Evolutionary conservation across 2,329 filamentous ascomycete genomes (phyloP).

Genomic region (Colletotrichum sp.): DNA sequence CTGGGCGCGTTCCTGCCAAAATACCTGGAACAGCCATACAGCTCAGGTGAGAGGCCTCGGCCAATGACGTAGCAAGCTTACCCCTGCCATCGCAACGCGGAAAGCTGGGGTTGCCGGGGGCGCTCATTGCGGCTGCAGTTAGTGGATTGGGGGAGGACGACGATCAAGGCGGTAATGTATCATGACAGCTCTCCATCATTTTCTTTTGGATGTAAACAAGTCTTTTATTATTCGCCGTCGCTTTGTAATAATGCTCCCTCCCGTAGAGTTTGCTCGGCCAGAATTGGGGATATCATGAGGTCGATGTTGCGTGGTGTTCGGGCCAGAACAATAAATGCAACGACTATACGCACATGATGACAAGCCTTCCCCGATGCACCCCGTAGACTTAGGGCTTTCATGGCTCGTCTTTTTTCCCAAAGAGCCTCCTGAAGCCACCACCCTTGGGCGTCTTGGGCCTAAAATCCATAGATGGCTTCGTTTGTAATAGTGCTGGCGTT

Average conservation of each 20-base stretch:
- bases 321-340: background rate
- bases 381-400: background rate
- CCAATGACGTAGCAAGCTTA: conserved; percentile 22
- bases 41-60: background rate
- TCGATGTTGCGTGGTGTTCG: background rate
- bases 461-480: conserved; percentile 25
- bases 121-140: background rate
- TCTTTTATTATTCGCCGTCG: conserved; percentile 3
- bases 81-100: conserved; percentile 8
- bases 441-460: conserved; percentile 38
- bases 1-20: background rate
- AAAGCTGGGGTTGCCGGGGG: conserved; percentile 1
- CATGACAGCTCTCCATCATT: background rate
- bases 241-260: background rate
- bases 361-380: background rate
- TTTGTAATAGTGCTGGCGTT: conserved; percentile 12
- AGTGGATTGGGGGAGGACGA: background rate
- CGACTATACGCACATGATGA: background rate
- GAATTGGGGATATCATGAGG: background rate
- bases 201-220: background rate
- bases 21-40: background rate
- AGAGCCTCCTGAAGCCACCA: conserved; percentile 43
- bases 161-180: background rate
- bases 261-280: background rate
- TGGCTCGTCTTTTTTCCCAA: conserved; percentile 35